phyloP scores from a whole-genome alignment of 1,284 basidiomycete genomes.

The Coniferiporia sulphurascens region DNA sequence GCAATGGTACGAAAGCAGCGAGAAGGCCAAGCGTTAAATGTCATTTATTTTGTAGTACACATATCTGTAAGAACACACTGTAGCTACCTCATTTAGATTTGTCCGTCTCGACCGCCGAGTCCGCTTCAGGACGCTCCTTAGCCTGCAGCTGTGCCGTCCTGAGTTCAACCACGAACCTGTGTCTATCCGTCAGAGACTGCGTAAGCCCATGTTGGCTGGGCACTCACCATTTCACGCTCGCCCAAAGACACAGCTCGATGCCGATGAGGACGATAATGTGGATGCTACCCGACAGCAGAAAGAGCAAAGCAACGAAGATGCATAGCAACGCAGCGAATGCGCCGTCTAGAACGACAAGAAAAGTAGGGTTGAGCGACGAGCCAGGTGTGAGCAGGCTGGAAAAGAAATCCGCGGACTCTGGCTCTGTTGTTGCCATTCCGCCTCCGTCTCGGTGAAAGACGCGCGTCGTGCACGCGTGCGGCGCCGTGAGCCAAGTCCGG shows the following conservation, averaged over 20 bases:
- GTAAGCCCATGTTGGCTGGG: neutral
- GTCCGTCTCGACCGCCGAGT: constrained; percentile 21
- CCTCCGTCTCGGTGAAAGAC: no score
- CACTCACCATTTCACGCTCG: constrained; percentile 70
- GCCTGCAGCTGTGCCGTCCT: constrained; percentile 21
- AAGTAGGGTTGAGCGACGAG: constrained; percentile 66
- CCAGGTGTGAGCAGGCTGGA: constrained; percentile 61
- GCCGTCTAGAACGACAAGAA: constrained; percentile 59
- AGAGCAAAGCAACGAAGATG: constrained; percentile 51
- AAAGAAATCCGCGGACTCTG: constrained; percentile 32
- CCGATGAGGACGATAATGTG: constrained; percentile 60
- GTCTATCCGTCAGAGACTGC: neutral
- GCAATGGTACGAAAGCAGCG: constrained; percentile 76
- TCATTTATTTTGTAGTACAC: constrained; percentile 12
- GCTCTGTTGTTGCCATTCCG: neutral
- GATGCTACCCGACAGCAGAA: constrained; percentile 53
- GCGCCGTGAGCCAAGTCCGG: neutral
- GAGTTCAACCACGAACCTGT: constrained; percentile 38
- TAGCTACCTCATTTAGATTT: constrained; percentile 21
- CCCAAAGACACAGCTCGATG: constrained; percentile 66
- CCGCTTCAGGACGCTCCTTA: constrained; percentile 7
- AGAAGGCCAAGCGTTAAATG: constrained; percentile 41
- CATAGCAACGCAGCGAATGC: constrained; percentile 52
- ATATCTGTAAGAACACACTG: neutral
- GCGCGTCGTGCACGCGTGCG: no score